These are phyloP conservation scores for Nymphaea thermarum DNA, from an alignment of 164 flowering plant species.

Conservation along the genomic window DNA sequence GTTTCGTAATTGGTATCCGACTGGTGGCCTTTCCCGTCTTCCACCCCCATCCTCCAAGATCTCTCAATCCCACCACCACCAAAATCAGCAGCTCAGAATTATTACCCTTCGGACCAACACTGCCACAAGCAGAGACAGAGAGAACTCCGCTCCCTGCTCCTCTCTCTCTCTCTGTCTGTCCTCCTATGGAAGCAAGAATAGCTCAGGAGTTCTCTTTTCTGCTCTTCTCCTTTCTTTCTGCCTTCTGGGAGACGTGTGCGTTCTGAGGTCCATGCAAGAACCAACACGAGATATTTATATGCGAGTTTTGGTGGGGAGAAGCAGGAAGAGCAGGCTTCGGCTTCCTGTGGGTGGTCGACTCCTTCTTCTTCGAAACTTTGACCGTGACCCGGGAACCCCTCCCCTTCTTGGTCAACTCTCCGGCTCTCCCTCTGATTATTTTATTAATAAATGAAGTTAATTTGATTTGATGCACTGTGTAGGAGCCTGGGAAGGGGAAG, in stretches of 20 bases:
- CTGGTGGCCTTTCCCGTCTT: slow-evolving; percentile 14
- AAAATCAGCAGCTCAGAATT: background rate
- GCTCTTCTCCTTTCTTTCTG: background rate
- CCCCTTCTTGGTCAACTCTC: no score
- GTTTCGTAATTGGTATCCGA: slow-evolving; percentile 38
- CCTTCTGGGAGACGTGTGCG: background rate
- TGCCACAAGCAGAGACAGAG: no score
- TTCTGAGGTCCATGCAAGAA: background rate
- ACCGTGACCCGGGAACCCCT: background rate
- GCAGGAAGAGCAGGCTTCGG: background rate
- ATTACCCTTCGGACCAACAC: no score
- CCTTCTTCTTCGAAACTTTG: background rate
- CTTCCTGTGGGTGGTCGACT: background rate
- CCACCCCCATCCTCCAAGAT: slow-evolving; percentile 18
- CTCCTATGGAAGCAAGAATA: background rate
- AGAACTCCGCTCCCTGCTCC: background rate
- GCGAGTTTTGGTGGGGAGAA: background rate
- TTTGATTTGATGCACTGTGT: no score
- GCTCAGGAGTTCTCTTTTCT: background rate
- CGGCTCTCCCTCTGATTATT: no score
- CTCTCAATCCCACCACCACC: background rate
- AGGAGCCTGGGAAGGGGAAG: no score
- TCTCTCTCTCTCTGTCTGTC: background rate
- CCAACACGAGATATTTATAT: background rate
- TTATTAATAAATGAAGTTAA: no score